Percentiles rank a stretch among this genome's conserved stretches.
Conservation (phyloP, 345 rosid species). For the Salix viminalis region DNA sequence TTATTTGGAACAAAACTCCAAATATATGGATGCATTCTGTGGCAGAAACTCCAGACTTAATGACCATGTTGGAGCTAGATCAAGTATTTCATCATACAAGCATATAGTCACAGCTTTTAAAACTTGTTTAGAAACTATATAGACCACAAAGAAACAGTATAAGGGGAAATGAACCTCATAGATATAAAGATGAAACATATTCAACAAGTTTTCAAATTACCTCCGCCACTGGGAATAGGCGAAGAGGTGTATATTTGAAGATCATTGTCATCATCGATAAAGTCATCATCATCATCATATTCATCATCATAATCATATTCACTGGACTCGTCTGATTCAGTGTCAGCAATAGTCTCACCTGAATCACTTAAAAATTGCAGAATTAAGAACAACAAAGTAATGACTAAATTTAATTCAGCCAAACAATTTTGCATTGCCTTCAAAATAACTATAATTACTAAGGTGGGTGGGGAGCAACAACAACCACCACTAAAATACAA, state of each 20-base stretch:
- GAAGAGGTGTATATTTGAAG: conserved; percentile 29
- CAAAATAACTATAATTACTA: background rate
- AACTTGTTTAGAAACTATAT: background rate
- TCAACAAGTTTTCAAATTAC: conserved; percentile 28
- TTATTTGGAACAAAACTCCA: background rate
- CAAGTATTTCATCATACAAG: background rate
- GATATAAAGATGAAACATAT: conserved; percentile 7
- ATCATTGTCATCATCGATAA: conserved; percentile 39
- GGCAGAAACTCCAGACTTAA: background rate
- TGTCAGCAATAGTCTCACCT: conserved; percentile 56
- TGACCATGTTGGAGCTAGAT: background rate
- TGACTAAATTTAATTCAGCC: background rate
- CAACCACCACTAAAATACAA: background rate
- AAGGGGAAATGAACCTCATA: background rate
- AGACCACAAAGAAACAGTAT: background rate
- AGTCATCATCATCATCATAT: conserved; percentile 36
- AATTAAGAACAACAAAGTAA: background rate
- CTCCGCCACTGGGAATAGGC: conserved; percentile 68
- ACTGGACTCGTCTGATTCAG: conserved; percentile 56
- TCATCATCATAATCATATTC: conserved; percentile 66
- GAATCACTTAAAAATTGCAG: conserved; percentile 46
- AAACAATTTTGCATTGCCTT: background rate
- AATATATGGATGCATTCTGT: background rate
- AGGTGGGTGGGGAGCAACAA: no score
- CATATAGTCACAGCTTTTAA: background rate